Base-by-base conservation (phyloP, 148 eudicot genomes). In the Linanthus parryae region DNA sequence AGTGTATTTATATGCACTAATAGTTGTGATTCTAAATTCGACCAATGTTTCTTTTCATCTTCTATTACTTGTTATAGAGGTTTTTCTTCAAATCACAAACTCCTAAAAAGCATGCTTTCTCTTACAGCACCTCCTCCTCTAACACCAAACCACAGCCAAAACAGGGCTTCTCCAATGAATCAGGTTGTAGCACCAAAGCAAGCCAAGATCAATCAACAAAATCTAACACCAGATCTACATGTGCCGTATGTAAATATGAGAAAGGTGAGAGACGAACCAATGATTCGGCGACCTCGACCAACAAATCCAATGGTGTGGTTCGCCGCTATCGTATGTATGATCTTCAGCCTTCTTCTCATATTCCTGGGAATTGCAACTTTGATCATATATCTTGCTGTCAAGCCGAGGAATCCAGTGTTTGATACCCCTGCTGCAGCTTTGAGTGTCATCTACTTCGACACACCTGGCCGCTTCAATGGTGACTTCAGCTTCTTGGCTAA, bases 251-350 rank as follows among this genome's bases (percentile, higher is more conserved):
- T n/a, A 44, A 29, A 28, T 23, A 52, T 54, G 16, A 54, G 35
- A 15, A 59, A 57, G 63, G 50, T 55, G 52, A 26, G 29, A 57
- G 44, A 70, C 44, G 53, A 69, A 45, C 77, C 72, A 2, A 62
- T 82, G 11, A 72, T 79, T 23, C 74, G 65, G 35, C 65, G 36
- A 20, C 90, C 82, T 44, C 72, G 80, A 7, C 65, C 61, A 9
- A 92, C 99, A 0, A 85, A 88, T 58, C 95, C 88, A 0, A n/a
- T 70, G 5, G 64, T 82, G 7, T 92, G 99, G 99, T 84, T 67
- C 42, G 59, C 63, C 7, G 94, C 99, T 1, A 66, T 92, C 57
- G 27, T 84, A 13, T 88, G 95, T 34, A 64, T 92, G 5, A 25
- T 80, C 2, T 80, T 88, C 15, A 75, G 80, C 69, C 73, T 92